phyloP scores from a whole-genome alignment of 768 basidiomycete genomes.

The Pilatotrama ljubarskyi region DNA sequence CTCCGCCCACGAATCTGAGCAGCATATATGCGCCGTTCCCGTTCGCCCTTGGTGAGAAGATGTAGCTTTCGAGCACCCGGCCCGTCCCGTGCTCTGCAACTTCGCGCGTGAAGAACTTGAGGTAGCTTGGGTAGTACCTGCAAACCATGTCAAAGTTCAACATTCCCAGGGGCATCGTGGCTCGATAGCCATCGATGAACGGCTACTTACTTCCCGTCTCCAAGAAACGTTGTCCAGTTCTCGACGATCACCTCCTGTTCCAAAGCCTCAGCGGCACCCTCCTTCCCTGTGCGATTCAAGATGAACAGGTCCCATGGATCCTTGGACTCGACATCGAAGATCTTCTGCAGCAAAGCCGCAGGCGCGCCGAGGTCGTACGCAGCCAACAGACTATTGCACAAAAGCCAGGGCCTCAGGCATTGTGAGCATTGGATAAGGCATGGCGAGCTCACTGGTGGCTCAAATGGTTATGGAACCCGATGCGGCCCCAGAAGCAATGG shows the following conservation, averaged over 20 bases:
- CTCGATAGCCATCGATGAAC: slow-evolving; percentile 27
- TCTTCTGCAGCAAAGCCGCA: slow-evolving; percentile 45
- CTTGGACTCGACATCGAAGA: slow-evolving; percentile 45
- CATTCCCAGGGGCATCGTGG: not conserved
- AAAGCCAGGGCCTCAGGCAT: not conserved
- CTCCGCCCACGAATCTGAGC: slow-evolving; percentile 36
- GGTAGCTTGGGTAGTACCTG: slow-evolving; percentile 33
- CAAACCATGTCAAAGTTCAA: not conserved
- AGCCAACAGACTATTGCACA: slow-evolving; percentile 46
- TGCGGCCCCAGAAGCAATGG: slow-evolving; percentile 49
- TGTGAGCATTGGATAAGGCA: not conserved
- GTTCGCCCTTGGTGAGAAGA: slow-evolving; percentile 43
- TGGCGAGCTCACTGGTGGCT: slow-evolving; percentile 53
- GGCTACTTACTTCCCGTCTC: slow-evolving; percentile 44
- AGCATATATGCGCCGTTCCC: slow-evolving; percentile 35
- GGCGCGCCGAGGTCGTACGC: slow-evolving; percentile 59
- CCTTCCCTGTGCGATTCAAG: slow-evolving; percentile 33
- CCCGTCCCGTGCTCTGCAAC: slow-evolving; percentile 40
- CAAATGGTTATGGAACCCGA: slow-evolving; percentile 57
- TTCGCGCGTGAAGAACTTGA: slow-evolving; percentile 39
- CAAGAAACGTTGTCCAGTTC: slow-evolving; percentile 54
- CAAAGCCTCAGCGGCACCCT: slow-evolving; percentile 28
- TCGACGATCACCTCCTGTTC: slow-evolving; percentile 36
- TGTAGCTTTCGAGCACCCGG: slow-evolving; percentile 46
- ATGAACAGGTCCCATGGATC: slow-evolving; percentile 42